Conservation (phyloP, 2,329 filamentous ascomycete genomes). For the Hypoxylon sp. region DNA sequence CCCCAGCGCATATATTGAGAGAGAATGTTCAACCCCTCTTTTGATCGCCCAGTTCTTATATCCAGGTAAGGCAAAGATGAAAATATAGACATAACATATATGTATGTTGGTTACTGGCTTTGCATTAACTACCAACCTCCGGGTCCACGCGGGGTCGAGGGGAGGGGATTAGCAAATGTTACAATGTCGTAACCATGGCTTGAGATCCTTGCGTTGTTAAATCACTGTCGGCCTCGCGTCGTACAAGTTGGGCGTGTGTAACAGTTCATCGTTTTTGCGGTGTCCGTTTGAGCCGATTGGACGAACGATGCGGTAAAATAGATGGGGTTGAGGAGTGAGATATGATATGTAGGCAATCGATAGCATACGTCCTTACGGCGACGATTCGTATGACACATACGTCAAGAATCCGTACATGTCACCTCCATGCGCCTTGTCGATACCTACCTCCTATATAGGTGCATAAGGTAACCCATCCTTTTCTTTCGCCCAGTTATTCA, state of each 20-base stretch:
- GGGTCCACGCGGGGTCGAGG: not conserved
- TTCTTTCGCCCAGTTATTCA: not conserved
- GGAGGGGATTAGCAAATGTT: not conserved
- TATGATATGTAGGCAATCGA: not conserved
- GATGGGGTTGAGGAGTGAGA: not conserved
- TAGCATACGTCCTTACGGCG: constrained; percentile 1
- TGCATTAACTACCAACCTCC: not conserved
- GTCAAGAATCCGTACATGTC: not conserved
- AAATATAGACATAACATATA: not conserved
- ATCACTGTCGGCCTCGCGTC: not conserved
- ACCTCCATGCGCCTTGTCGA: not conserved
- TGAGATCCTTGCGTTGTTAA: constrained; percentile 1
- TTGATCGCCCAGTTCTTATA: not conserved
- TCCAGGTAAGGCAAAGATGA: not conserved
- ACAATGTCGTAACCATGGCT: not conserved
- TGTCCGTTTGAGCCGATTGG: constrained; percentile 1
- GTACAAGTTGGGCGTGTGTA: not conserved
- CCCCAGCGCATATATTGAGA: not conserved
- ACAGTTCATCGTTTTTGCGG: not conserved
- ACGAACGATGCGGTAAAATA: not conserved
- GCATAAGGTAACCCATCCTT: not conserved
- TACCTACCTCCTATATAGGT: not conserved
- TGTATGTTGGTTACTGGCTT: not conserved
- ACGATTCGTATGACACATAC: constrained; percentile 7
- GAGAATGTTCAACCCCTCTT: not conserved